Base-by-base conservation (phyloP, 2,329 filamentous ascomycete species). In the Phaeosphaeria sp. region DNA sequence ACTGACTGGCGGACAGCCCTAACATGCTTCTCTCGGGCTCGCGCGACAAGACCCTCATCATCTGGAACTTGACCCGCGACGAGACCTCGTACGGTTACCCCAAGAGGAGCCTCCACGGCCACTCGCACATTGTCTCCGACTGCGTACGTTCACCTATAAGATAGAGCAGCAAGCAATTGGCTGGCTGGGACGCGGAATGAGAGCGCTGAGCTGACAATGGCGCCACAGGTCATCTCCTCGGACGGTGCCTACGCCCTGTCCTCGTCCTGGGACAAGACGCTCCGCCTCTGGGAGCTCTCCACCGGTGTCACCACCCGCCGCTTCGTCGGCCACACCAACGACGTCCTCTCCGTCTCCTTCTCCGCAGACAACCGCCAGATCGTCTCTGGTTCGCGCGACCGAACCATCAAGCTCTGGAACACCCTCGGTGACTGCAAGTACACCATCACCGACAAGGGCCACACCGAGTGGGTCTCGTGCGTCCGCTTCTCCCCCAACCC, bases 311-410 rank as follows among this genome's bases (percentile, higher is more conserved):
- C 95, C 83, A 99, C 95, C 81, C 91, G 95, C 81, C 92, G 93
- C 79, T 98, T 99, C 81, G 93, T 97, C 82, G 95, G 95, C 83
- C 95, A 98, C 91, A 97, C 88, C 87, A 97, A 96, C 88, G 95
- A 98, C 80, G 94, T 99, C 77, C 93, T 98, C 80, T 98, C 94
- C 82, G 95, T 99, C 82, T 97, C 93, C 74, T 99, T 99, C 91
- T 98, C 95, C 77, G 95, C 95, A 89, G 95, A 99, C 88, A 98
- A 98, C 91, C 91, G 95, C 81, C 95, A 98, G 88, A 98, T 99
- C 83, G 95, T 98, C 77, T 98, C 95, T 72, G 95, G 93, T 73
- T 98, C 95, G 69, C 93, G 95, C 82, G 95, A 99, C 87, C 91
- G 93, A 82, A 92, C 91, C 79, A 98, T 99, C 89, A 99, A 98